Evolutionary conservation across 2,329 filamentous ascomycete species (phyloP).

Genomic region (Coniochaeta sp.): DNA sequence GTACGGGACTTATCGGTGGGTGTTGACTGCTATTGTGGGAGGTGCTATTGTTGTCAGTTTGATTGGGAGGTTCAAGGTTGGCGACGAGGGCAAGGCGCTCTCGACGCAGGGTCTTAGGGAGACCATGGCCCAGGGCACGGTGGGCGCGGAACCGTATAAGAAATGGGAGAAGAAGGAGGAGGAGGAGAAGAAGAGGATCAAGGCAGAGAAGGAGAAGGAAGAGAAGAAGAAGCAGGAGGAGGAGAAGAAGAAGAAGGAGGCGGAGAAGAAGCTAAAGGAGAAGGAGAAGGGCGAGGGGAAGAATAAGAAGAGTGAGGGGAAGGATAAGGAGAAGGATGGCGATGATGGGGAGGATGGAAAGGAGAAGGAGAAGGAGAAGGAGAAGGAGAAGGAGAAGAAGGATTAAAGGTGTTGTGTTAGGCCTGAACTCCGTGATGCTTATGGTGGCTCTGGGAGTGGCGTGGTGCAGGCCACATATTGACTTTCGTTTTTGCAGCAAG

Average conservation of each 20-base stretch:
- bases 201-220: constrained; percentile 30
- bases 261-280: constrained; percentile 23
- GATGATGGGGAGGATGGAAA: constrained; percentile 9
- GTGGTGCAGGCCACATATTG: not conserved
- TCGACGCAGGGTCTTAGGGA: constrained; percentile 26
- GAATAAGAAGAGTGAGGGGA: constrained; percentile 10
- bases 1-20: constrained; percentile 87
- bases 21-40: constrained; percentile 85
- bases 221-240: constrained; percentile 28
- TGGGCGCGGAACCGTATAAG: constrained; percentile 24
- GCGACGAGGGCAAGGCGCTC: constrained; percentile 24
- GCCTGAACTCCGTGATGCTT: not conserved
- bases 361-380: constrained; percentile 6
- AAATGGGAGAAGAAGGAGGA: constrained; percentile 40
- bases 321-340: constrained; percentile 16
- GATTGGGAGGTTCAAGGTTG: constrained; percentile 74
- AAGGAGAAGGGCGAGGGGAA: constrained; percentile 16
- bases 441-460: too few relatives aligned
- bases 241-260: constrained; percentile 25
- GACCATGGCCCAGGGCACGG: constrained; percentile 28
- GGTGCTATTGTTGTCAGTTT: constrained; percentile 73
- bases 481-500: not conserved
- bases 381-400: constrained; percentile 9
- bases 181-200: constrained; percentile 29
- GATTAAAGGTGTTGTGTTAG: constrained; percentile 7